Evolutionary conservation across 1,284 basidiomycete genomes (phyloP).

Genomic region (Singerocomus rubriflavus): DNA sequence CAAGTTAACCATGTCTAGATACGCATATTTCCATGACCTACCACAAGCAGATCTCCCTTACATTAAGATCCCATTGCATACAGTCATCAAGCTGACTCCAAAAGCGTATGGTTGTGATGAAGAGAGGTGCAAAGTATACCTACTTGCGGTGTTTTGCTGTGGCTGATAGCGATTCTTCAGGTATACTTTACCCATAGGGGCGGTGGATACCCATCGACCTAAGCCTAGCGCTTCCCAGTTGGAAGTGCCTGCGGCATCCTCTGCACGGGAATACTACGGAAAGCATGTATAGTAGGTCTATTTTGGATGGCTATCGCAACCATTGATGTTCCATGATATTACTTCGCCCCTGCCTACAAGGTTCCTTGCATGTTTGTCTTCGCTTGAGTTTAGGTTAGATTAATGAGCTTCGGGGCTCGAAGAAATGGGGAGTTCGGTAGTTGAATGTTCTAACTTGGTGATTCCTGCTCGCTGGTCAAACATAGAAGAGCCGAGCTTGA

Average conservation of each 20-base stretch:
- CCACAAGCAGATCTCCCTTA: slow-evolving; percentile 95
- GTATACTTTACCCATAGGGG: slow-evolving; percentile 83
- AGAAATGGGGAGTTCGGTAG: not conserved
- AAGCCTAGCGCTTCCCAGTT: slow-evolving; percentile 52
- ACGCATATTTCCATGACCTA: slow-evolving; percentile 93
- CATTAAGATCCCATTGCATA: slow-evolving; percentile 96
- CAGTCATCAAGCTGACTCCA: slow-evolving; percentile 96
- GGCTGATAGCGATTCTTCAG: slow-evolving; percentile 36
- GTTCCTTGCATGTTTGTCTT: not conserved
- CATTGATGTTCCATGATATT: not conserved
- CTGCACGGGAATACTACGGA: slow-evolving; percentile 32
- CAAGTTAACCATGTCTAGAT: slow-evolving; percentile 42
- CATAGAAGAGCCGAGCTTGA: too few species aligned
- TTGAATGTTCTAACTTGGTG: not conserved
- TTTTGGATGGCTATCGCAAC: not conserved
- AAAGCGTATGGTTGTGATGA: slow-evolving; percentile 99
- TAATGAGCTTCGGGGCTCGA: not conserved
- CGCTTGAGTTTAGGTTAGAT: not conserved
- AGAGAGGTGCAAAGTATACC: slow-evolving; percentile 60
- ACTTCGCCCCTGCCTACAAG: not conserved
- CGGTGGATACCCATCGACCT: slow-evolving; percentile 93
- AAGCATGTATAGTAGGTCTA: slow-evolving; percentile 16
- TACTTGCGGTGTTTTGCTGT: not conserved
- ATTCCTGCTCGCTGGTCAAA: not conserved
- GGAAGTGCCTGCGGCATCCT: slow-evolving; percentile 16